A percentile compares a stretch with the other conserved stretches of the same genome.
Conservation (phyloP, 768 basidiomycete species). For the Termitomyces sp. region DNA sequence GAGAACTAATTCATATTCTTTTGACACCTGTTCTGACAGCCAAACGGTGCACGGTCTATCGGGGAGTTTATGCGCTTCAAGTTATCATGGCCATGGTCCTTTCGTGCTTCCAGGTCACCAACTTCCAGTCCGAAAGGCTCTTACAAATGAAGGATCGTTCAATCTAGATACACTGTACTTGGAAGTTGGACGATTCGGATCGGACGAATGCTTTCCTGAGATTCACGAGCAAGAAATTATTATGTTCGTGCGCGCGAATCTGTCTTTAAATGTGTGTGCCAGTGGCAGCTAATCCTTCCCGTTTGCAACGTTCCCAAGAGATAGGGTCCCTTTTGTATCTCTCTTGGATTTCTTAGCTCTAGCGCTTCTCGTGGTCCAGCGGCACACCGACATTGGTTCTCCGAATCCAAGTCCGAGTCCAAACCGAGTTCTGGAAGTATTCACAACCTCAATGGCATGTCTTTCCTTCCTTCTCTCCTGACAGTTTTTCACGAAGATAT, state of each 20-base stretch:
- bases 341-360: not conserved
- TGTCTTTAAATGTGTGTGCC: not conserved
- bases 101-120: no score
- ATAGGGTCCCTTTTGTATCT: not conserved
- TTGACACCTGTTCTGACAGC: no score
- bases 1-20: no score
- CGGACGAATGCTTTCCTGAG: no score
- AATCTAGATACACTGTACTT: no score
- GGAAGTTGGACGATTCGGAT: no score
- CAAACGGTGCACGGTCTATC: no score
- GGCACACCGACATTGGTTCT: not conserved
- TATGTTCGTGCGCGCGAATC: not conserved
- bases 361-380: not conserved
- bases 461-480: slow-evolving; percentile 26
- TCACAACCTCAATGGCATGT: slow-evolving; percentile 24
- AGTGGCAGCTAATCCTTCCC: not conserved
- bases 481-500: slow-evolving; percentile 29
- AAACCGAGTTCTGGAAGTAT: slow-evolving; percentile 1
- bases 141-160: no score
- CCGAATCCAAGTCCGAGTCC: not conserved
- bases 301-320: not conserved
- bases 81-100: no score
- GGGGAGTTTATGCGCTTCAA: no score
- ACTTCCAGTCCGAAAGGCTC: no score
- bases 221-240: not conserved